Conservation (phyloP, 306 rosid species). For the Vigna unguiculata region DNA sequence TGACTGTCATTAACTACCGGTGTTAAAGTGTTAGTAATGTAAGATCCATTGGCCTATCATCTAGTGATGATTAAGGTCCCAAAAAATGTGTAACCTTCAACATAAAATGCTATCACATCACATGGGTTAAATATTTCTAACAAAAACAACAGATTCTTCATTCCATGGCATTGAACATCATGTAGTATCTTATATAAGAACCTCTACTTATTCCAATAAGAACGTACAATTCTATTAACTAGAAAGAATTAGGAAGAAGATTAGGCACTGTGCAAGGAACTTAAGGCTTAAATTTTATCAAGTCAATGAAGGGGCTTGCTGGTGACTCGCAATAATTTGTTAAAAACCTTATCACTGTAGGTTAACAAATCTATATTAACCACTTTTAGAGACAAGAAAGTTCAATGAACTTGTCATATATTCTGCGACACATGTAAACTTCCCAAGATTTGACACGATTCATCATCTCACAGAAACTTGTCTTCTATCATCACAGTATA, state of each 20-base stretch:
- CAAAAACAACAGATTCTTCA: slow-evolving; percentile 9
- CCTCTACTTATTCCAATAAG: slow-evolving; percentile 14
- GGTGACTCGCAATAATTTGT: too few relatives aligned
- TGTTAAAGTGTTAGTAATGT: slow-evolving; percentile 9
- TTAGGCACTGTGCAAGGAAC: background rate
- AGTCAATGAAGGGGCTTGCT: background rate
- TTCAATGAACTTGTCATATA: background rate
- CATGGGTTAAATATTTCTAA: slow-evolving; percentile 16
- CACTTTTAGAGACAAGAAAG: too few relatives aligned
- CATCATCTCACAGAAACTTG: background rate
- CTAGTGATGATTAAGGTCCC: slow-evolving; percentile 3
- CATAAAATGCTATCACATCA: background rate
- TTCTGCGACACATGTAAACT: slow-evolving; percentile 5
- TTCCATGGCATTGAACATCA: background rate
- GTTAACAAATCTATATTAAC: too few relatives aligned
- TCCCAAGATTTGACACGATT: slow-evolving; percentile 1
- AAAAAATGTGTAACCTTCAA: slow-evolving; percentile 13
- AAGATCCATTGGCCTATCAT: slow-evolving; percentile 33
- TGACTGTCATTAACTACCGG: slow-evolving; percentile 23
- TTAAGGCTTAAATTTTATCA: slow-evolving; percentile 12
- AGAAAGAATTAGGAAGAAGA: background rate
- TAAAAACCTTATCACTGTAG: too few relatives aligned
- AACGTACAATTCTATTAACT: slow-evolving; percentile 5
- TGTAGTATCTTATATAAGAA: background rate
- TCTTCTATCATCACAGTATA: background rate